phyloP scores from a whole-genome alignment of 2,329 filamentous ascomycete species.

The Verticillium alfalfae region DNA sequence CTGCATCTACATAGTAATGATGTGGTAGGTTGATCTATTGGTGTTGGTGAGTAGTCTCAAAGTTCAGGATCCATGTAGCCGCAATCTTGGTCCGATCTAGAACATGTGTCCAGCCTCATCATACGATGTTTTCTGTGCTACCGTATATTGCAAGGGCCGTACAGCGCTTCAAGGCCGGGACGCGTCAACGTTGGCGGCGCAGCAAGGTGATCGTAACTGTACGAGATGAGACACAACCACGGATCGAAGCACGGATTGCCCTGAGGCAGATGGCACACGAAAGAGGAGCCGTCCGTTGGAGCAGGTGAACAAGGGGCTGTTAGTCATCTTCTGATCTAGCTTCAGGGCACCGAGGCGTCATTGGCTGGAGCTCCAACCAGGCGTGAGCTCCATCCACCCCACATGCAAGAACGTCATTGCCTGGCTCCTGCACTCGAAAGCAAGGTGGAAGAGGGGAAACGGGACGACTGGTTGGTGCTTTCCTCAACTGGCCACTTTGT shows the following conservation, averaged over 20 bases:
- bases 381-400: slow-evolving; percentile 3
- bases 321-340: not conserved
- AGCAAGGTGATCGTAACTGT: not conserved
- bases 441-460: slow-evolving; percentile 2
- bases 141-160: too few relatives aligned
- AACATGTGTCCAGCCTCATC: too few relatives aligned
- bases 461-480: not conserved
- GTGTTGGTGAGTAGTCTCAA: too few relatives aligned
- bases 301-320: not conserved
- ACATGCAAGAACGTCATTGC: slow-evolving; percentile 9
- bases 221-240: not conserved
- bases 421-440: slow-evolving; percentile 1
- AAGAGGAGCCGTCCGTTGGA: too few relatives aligned
- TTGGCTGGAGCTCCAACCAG: not conserved
- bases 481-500: not conserved
- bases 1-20: not conserved
- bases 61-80: too few relatives aligned
- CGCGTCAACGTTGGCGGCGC: not conserved
- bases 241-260: too few relatives aligned
- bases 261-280: too few relatives aligned
- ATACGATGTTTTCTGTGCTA: too few relatives aligned
- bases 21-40: too few relatives aligned
- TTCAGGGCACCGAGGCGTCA: not conserved
- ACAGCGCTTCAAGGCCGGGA: not conserved
- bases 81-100: too few relatives aligned